A percentile compares a stretch with the other conserved stretches of the same genome.
Conservation (phyloP, 2,329 filamentous ascomycete genomes). For the Rachicladosporium sp. region DNA sequence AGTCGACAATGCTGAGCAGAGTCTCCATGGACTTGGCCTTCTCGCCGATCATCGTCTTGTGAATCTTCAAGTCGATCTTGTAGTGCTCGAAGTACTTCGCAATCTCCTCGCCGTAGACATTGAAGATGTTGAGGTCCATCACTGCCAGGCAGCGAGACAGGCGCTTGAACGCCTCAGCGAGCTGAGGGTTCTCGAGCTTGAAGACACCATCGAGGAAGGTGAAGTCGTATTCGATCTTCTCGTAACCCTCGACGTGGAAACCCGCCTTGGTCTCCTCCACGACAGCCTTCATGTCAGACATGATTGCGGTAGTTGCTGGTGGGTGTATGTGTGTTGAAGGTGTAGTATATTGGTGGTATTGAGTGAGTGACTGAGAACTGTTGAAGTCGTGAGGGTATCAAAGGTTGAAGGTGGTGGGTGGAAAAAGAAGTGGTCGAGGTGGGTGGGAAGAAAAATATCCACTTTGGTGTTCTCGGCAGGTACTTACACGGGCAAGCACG, state of each 20-base stretch:
- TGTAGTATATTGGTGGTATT: too few species aligned
- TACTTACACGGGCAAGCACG: too few species aligned
- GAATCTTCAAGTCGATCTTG: slow-evolving; percentile 49
- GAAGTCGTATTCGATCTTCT: slow-evolving; percentile 68
- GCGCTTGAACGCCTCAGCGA: slow-evolving; percentile 51
- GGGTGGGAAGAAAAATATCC: too few species aligned
- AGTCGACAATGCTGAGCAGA: slow-evolving; percentile 56
- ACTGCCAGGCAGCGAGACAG: slow-evolving; percentile 57
- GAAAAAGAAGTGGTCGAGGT: slow-evolving; percentile 1
- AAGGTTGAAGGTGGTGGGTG: background rate
- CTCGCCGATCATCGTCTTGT: slow-evolving; percentile 63
- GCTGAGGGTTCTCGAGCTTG: slow-evolving; percentile 44
- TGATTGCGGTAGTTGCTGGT: slow-evolving; percentile 19
- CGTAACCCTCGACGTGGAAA: slow-evolving; percentile 60
- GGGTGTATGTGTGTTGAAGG: too few species aligned
- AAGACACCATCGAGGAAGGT: slow-evolving; percentile 61
- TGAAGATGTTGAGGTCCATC: slow-evolving; percentile 60
- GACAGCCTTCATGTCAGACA: slow-evolving; percentile 59
- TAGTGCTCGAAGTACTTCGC: slow-evolving; percentile 56
- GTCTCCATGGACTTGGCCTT: slow-evolving; percentile 64
- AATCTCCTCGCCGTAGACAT: slow-evolving; percentile 54
- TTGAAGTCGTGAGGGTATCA: too few species aligned
- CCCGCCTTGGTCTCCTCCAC: slow-evolving; percentile 52
- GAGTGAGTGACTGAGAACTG: background rate
- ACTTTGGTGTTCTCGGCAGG: too few species aligned